Evolutionary conservation across 2,329 filamentous ascomycete species (phyloP), one percentile per base, ranked within the genome.

Genomic region (Amesomyces nigricolor): DNA sequence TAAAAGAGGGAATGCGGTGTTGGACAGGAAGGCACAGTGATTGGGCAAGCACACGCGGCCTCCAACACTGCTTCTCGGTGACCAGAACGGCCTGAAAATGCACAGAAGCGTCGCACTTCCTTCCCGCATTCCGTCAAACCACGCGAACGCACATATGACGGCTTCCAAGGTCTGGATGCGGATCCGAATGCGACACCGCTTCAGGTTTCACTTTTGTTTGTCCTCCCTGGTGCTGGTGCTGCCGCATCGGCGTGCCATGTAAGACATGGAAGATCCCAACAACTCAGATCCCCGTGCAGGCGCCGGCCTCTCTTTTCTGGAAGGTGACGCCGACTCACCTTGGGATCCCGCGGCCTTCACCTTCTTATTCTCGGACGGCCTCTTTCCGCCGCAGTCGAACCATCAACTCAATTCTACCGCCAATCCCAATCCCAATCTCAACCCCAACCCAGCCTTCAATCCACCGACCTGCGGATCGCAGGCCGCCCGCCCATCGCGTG

Each of bases 1-100:
- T n/a, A n/a, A 51, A 58, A 16, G 16, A 38, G 50, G 54, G 46
- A 61, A 53, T 51, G 44, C 54, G 52, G 48, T 44, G 38, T 32
- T 17, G 44, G 43, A 9, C 37, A 22, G 47, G 43, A 51, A 26
- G 29, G 17, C 19, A 5, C 26, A 4, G 22, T 54, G 58, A 58
- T 60, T 60, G 58, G 58, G 54, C 19, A 38, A 14, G 37, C 26
- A 32, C 10, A 11, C 32, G 47, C 53, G 42, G 50, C 53, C 47
- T 46, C 35, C 50, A 46, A 38, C 40, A 32, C 50, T 29, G 17
- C 30, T 46, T 22, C 16, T 30, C 16, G 38, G 32, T 35, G 32
- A 35, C 32, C 32, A 35, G 32, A 35, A 35, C 9, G 32, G 32
- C 39, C 46, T n/a, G 14, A 26, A 17, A 42, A n/a, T 35, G 32